These are phyloP conservation scores for Begonia fuchsioides DNA, from an alignment of 306 rosid species.

Conservation along the genomic window DNA sequence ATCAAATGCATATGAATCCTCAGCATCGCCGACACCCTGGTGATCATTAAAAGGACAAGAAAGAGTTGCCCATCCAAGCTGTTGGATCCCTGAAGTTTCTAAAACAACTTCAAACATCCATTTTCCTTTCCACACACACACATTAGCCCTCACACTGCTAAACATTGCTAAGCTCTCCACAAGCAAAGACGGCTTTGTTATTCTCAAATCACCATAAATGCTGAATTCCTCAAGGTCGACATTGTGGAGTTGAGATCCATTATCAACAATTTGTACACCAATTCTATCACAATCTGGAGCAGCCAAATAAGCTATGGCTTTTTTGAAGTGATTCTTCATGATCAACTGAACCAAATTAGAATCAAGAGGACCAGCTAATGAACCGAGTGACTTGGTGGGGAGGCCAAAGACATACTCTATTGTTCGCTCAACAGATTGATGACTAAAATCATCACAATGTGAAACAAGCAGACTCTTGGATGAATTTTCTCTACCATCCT, in stretches of 20 bases:
- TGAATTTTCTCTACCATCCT: slow-evolving; percentile 37
- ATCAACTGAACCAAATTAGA: slow-evolving; percentile 28
- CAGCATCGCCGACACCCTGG: slow-evolving; percentile 90
- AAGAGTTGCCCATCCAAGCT: slow-evolving; percentile 95
- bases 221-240: slow-evolving; percentile 52
- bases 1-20: slow-evolving; percentile 90
- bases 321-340: slow-evolving; percentile 40
- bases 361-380: slow-evolving; percentile 40
- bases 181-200: slow-evolving; percentile 41
- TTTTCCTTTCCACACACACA: slow-evolving; percentile 80
- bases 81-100: slow-evolving; percentile 93
- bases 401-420: slow-evolving; percentile 80
- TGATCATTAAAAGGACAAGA: slow-evolving; percentile 82
- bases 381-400: slow-evolving; percentile 51
- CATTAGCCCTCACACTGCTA: slow-evolving; percentile 86
- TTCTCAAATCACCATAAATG: slow-evolving; percentile 67
- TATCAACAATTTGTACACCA: slow-evolving; percentile 31
- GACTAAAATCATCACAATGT: slow-evolving; percentile 57
- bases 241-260: slow-evolving; percentile 21
- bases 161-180: slow-evolving; percentile 82
- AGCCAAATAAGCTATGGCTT: slow-evolving; percentile 15
- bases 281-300: slow-evolving; percentile 21
- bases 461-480: slow-evolving; percentile 58
- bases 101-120: slow-evolving; percentile 95
- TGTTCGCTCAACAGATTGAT: slow-evolving; percentile 77